Evolutionary conservation across 441 rosid genomes (phyloP), one percentile per base, ranked within the genome.

Genomic region (Biscutella laevigata): DNA sequence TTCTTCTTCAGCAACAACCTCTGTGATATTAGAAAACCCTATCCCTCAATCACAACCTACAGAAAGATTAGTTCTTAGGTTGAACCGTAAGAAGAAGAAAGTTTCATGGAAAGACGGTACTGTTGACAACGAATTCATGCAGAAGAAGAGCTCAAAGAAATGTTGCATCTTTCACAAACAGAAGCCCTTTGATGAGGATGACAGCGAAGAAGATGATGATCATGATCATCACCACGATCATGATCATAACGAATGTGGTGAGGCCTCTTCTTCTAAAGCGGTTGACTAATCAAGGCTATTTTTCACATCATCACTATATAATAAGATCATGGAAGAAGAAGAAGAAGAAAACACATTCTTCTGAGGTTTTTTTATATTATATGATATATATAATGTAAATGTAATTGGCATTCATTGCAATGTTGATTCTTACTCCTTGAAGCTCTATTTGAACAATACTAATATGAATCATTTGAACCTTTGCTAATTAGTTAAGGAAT

Each of bases 121-220:
- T 21, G 87, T 91, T 0, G 95, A 91, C 70, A 91, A 91, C 62
- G 95, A 91, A 70, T 80, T 91, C 52, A 79, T 91, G 98, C 84
- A 86, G 73, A 91, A 79, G 83, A 88, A 85, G 63, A 85, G 94
- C 69, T 91, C 98, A 15, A 91, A 91, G 83, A 85, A 81, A 61
- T 91, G 98, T 70, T 91, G 98, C 69, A 79, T 88, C 71, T 91
- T 81, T 71, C 98, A 91, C 72, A 88, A 91, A 61, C 68, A 91
- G 50, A 91, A 85, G 71, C 72, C 94, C 5, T 88, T 91, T 42
- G 91, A 85, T 33, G 98, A 91, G 49, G 94, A 91, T 62, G 70
- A 53, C 30, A 91, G 94, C 60, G 91, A 83, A 36, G 90, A 87
- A 3, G 82, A 72, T 0, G 13, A 71, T 1, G 57, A 68, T 21